These are phyloP conservation scores for Neopestalotiopsis clavispora DNA, from an alignment of 2,329 filamentous ascomycete genomes.

Conservation along the genomic window DNA sequence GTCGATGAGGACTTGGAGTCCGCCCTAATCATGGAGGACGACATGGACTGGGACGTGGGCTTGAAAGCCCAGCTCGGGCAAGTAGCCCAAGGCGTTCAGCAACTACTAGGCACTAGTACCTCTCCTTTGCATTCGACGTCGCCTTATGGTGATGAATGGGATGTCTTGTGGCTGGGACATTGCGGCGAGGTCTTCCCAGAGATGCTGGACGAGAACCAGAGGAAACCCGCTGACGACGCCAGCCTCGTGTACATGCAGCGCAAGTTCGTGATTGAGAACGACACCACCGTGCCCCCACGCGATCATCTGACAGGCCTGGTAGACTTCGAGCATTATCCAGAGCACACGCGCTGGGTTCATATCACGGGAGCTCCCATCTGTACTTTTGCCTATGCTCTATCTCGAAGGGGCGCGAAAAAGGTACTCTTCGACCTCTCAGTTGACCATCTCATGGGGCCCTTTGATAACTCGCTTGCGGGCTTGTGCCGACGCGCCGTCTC, in stretches of 20 bases:
- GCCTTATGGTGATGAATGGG: constrained; percentile 34
- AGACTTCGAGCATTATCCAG: constrained; percentile 29
- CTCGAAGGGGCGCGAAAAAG: constrained; percentile 31
- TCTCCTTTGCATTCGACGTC: constrained; percentile 19
- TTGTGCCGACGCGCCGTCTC: constrained; percentile 36
- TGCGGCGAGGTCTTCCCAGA: constrained; percentile 36
- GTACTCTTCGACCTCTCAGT: constrained; percentile 34
- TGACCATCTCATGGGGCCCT: constrained; percentile 33
- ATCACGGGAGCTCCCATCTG: constrained; percentile 32
- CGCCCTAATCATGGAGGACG: constrained; percentile 45
- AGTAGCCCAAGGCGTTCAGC: constrained; percentile 36
- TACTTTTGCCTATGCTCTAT: constrained; percentile 38
- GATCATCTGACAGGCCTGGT: constrained; percentile 33
- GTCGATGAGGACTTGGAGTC: constrained; percentile 39
- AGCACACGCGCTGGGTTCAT: constrained; percentile 32
- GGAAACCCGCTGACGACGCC: constrained; percentile 26
- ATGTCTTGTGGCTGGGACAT: constrained; percentile 36
- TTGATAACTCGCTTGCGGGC: constrained; percentile 38
- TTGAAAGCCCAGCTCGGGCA: constrained; percentile 38
- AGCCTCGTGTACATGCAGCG: constrained; percentile 29
- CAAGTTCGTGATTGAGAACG: constrained; percentile 31
- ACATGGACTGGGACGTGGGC: constrained; percentile 45
- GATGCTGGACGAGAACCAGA: constrained; percentile 29
- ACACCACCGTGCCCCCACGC: constrained; percentile 31
- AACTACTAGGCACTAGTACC: constrained; percentile 22